Evolutionary conservation across 73 alveolate genomes (phyloP), one percentile per base, ranked within the genome.

Genomic region (Uronychia binucleata): DNA sequence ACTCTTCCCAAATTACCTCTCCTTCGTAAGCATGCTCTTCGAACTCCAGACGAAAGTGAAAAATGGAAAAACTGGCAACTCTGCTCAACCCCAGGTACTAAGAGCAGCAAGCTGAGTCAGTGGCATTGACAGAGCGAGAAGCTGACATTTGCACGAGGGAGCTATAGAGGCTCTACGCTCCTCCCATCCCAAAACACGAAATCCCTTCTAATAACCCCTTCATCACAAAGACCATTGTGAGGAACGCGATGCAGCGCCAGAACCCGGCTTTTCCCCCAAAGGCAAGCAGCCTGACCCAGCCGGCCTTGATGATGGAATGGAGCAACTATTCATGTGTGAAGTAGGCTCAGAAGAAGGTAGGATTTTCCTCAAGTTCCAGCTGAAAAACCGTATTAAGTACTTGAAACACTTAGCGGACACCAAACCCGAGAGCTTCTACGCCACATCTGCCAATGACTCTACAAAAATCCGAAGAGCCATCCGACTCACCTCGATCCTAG

Each of bases 161-260:
- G 34, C 76, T 85, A 28, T 35, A 74, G 81, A 76, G 78, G 32
- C 46, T 85, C 30, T 85, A 85, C 58, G 34, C 76, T 46, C 91
- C 91, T 1, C 91, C 91, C 31, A 74, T 85, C 26, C 83, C 74
- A 32, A 77, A 77, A 77, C 77, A 83, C 30, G 35, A 85, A 85
- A 57, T 85, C 0, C 91, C 91, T n/a, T 74, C 91, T 0, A 85
- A 77, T 31, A 85, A 85, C 30, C 91, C 91, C 26, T 85, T 85
- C 67, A 74, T 74, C 81, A 85, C 91, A 30, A 85, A 85, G 32
- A 77, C 91, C 67, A 85, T 85, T 1, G 81, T 85, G 5, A n/a
- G 19, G 57, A 57, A 26, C 0, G 77, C 58, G 19, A 11, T 46
- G 19, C n/a, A 46, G 19, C 5, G 67, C n/a, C 5, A 46, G 67